Evolutionary conservation across 2,329 filamentous ascomycete genomes (phyloP).

Genomic region (Colletotrichum lini): DNA sequence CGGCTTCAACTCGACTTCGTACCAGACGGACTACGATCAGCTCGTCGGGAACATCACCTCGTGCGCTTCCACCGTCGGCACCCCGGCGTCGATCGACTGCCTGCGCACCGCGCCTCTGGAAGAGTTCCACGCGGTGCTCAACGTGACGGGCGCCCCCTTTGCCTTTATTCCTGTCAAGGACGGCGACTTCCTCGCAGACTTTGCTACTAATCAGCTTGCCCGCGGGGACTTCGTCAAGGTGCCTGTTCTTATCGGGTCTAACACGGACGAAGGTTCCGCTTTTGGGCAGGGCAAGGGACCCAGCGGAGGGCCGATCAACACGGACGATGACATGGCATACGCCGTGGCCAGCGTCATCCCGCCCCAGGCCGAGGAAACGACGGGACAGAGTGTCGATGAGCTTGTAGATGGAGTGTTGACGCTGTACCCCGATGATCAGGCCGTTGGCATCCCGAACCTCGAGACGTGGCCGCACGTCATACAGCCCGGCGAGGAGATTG

Average conservation of each 20-base stretch:
- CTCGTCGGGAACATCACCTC: conserved; percentile 48
- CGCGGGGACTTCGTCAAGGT: conserved; percentile 53
- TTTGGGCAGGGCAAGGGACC: conserved; percentile 45
- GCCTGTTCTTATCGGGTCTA: conserved; percentile 54
- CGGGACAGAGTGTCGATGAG: conserved; percentile 45
- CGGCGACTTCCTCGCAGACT: conserved; percentile 53
- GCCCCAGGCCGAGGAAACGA: conserved; percentile 29
- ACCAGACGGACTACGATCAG: conserved; percentile 48
- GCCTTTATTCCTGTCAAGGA: conserved; percentile 50
- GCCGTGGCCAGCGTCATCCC: conserved; percentile 40
- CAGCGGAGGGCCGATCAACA: conserved; percentile 44
- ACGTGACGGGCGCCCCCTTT: conserved; percentile 31
- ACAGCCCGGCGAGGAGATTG: conserved; percentile 46
- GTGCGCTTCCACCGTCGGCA: conserved; percentile 47
- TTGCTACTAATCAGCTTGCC: conserved; percentile 49
- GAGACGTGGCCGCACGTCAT: conserved; percentile 51
- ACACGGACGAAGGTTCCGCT: conserved; percentile 51
- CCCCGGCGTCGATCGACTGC: conserved; percentile 47
- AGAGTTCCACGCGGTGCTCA: conserved; percentile 47
- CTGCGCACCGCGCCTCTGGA: conserved; percentile 48
- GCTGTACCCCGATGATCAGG: conserved; percentile 52
- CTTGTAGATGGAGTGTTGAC: conserved; percentile 46
- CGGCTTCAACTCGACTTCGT: conserved; percentile 49
- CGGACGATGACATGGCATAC: conserved; percentile 48
- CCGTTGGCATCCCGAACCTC: conserved; percentile 53